Evolutionary conservation across 2,329 filamentous ascomycete genomes (phyloP).

Genomic region (Aspergillus thermomutatus): DNA sequence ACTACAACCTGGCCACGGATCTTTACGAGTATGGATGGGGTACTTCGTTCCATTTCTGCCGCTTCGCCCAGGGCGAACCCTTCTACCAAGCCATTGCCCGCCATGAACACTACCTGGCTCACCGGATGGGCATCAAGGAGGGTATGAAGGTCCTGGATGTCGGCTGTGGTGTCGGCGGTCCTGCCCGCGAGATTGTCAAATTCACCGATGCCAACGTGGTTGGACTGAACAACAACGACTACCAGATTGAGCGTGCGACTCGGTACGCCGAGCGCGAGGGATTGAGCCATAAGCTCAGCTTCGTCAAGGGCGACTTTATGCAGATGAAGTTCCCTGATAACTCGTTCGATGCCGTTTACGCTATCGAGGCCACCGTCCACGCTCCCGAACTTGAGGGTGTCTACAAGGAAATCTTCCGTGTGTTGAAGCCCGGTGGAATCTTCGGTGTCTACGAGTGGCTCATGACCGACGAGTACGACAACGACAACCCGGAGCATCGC

Average conservation of each 20-base stretch:
- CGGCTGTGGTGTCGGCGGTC: conserved; percentile 93
- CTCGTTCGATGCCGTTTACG: conserved; percentile 91
- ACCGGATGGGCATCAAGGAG: conserved; percentile 80
- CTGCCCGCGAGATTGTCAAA: conserved; percentile 92
- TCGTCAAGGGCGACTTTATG: conserved; percentile 98
- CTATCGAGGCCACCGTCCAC: conserved; percentile 95
- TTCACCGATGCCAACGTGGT: conserved; percentile 87
- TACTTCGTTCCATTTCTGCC: conserved; percentile 95
- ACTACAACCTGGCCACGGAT: conserved; percentile 97
- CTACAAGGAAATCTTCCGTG: conserved; percentile 90
- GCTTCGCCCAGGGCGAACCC: conserved; percentile 79
- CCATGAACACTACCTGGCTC: conserved; percentile 96
- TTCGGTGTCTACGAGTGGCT: conserved; percentile 99
- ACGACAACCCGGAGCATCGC: conserved; percentile 79
- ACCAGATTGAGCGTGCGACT: conserved; percentile 94
- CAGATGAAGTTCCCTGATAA: conserved; percentile 95
- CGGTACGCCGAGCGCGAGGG: conserved; percentile 79
- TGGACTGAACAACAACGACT: conserved; percentile 98
- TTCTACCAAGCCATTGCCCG: conserved; percentile 91
- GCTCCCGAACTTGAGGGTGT: conserved; percentile 86
- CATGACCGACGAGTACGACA: conserved; percentile 95
- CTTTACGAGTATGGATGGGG: conserved; percentile 97
- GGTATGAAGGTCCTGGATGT: conserved; percentile 91
- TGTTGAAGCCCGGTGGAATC: conserved; percentile 90
- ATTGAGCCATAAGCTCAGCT: conserved; percentile 73